phyloP scores from a whole-genome alignment of 371 early-diverging fungal species.

The Mortierella sp. region DNA sequence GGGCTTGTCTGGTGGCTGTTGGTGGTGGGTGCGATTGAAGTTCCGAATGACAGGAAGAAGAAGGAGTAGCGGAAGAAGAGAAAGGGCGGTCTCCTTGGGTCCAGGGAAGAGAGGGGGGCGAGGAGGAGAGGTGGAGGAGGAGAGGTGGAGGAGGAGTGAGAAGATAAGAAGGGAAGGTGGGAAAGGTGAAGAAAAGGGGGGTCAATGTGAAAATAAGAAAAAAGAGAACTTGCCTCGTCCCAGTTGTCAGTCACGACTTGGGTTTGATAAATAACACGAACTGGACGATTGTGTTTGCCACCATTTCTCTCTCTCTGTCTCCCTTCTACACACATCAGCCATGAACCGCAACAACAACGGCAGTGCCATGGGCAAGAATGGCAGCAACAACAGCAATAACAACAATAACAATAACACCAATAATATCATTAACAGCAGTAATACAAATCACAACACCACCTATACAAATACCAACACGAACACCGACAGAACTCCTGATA shows the following conservation, averaged over 20 bases:
- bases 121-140: not conserved
- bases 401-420: not conserved
- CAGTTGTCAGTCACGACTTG: not conserved
- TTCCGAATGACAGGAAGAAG: not conserved
- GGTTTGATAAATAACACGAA: not conserved
- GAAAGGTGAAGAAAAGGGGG: constrained; percentile 4
- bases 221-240: not conserved
- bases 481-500: not conserved
- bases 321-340: no score
- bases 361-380: no score
- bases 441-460: no score
- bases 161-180: constrained; percentile 3
- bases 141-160: not conserved
- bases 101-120: not conserved
- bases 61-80: not conserved
- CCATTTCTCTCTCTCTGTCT: not conserved
- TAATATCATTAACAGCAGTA: not conserved
- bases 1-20: not conserved
- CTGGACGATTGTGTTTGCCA: not conserved
- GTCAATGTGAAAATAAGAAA: no score
- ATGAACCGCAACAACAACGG: constrained; percentile 16
- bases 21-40: not conserved
- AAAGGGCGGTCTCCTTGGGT: not conserved
- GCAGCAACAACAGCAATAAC: no score
- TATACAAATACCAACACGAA: not conserved